Evolutionary conservation across 768 basidiomycete species (phyloP).

Genomic region (Leccinum ochraceum): DNA sequence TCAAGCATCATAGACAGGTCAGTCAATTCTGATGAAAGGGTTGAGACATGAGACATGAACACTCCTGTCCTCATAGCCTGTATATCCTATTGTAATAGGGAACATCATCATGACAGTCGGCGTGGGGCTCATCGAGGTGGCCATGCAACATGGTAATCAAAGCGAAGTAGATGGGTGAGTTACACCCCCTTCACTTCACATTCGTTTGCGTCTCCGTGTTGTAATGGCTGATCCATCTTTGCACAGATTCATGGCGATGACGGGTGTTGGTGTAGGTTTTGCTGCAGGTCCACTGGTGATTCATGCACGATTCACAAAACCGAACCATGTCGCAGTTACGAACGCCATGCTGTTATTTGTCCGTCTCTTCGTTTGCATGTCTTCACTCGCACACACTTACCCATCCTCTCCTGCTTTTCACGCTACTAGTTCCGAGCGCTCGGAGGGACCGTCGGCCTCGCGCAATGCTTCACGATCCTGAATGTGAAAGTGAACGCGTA

Average conservation of each 20-base stretch:
- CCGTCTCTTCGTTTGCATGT: slow-evolving; percentile 15
- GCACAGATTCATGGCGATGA: slow-evolving; percentile 44
- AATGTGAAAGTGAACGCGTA: slow-evolving; percentile 41
- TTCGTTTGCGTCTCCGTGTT: neutral
- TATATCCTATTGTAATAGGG: slow-evolving; percentile 43
- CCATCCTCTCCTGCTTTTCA: neutral
- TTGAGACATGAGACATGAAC: neutral
- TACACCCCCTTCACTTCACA: neutral
- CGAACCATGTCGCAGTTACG: slow-evolving; percentile 43
- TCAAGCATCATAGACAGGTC: slow-evolving; percentile 41
- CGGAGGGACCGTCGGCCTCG: slow-evolving; percentile 55
- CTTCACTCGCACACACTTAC: neutral
- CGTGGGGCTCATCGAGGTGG: slow-evolving; percentile 45
- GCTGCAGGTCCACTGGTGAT: slow-evolving; percentile 39
- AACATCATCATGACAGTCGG: slow-evolving; percentile 38
- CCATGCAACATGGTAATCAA: slow-evolving; percentile 39
- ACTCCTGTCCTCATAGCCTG: slow-evolving; percentile 34
- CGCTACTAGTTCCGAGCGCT: slow-evolving; percentile 42
- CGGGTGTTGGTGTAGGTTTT: slow-evolving; percentile 46
- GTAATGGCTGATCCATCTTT: neutral
- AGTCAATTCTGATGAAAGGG: neutral
- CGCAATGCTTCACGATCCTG: slow-evolving; percentile 52
- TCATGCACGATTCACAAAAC: slow-evolving; percentile 48
- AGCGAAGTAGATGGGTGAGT: slow-evolving; percentile 38
- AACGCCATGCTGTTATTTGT: slow-evolving; percentile 49